Conservation (phyloP, 2,329 filamentous ascomycete species). For the Phyllosticta citribraziliensis region DNA sequence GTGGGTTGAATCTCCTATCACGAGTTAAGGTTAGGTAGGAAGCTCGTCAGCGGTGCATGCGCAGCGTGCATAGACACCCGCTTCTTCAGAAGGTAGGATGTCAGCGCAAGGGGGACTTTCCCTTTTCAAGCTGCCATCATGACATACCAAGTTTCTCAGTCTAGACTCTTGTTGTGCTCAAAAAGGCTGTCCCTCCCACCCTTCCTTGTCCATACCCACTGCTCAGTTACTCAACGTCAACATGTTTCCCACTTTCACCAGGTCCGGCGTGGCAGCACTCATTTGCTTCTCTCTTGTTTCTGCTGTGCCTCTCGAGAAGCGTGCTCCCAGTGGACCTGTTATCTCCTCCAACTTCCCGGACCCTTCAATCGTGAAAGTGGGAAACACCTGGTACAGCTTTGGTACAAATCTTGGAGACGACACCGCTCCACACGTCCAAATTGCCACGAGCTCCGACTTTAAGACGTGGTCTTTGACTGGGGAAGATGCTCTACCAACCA, state of each 20-base stretch:
- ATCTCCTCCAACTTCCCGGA: conserved; percentile 28
- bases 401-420: conserved; percentile 20
- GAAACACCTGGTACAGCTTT: conserved; percentile 29
- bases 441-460: conserved; percentile 29
- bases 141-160: neutral
- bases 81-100: neutral
- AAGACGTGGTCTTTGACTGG: conserved; percentile 21
- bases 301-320: conserved; percentile 6
- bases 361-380: conserved; percentile 23
- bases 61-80: conserved; percentile 6
- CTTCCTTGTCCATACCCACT: neutral
- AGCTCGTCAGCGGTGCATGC: conserved; percentile 1
- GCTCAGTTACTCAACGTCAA: neutral
- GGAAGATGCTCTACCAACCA: conserved; percentile 21
- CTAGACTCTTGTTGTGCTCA: neutral
- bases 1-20: conserved; percentile 2
- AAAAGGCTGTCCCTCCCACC: neutral
- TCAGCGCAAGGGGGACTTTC: neutral
- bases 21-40: neutral
- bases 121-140: neutral
- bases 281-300: conserved; percentile 1
- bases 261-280: conserved; percentile 2
- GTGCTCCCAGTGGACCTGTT: conserved; percentile 2
- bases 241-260: neutral
- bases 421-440: conserved; percentile 21